phyloP scores from a whole-genome alignment of 306 rosid genomes.

The Cucumis sativus region DNA sequence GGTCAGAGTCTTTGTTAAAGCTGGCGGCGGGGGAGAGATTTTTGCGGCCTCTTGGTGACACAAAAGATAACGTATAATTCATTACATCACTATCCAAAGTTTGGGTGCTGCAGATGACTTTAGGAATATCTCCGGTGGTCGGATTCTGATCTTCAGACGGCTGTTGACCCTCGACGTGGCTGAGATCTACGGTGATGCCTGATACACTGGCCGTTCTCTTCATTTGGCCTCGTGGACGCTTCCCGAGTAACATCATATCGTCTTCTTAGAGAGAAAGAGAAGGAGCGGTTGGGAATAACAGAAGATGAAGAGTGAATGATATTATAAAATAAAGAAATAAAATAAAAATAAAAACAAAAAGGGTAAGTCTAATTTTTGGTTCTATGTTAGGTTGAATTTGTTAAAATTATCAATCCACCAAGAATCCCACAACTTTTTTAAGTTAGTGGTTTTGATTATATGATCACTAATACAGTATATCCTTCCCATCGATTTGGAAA shows the following conservation, averaged over 20 bases:
- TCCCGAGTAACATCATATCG: constrained; percentile 46
- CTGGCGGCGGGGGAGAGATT: constrained; percentile 1
- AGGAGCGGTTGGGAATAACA: neutral
- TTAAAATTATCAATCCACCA: no score
- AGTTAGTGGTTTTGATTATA: no score
- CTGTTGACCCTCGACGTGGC: constrained; percentile 13
- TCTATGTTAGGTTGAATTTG: no score
- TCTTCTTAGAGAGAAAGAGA: neutral
- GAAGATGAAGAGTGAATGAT: constrained; percentile 28
- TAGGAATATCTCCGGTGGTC: neutral
- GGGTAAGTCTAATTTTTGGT: no score
- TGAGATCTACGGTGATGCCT: constrained; percentile 31
- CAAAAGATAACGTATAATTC: neutral
- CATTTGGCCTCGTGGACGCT: constrained; percentile 43
- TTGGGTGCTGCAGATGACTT: neutral
- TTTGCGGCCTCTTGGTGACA: constrained; percentile 30
- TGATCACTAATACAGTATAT: no score
- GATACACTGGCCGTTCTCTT: constrained; percentile 63
- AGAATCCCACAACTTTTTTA: no score
- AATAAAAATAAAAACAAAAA: no score
- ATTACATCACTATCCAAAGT: neutral
- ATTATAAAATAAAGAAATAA: neutral
- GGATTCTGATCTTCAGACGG: constrained; percentile 4
- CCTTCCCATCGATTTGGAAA: no score
- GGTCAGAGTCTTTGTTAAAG: neutral